A percentile compares a stretch with the other conserved stretches of the same genome.
Evolutionary conservation across 1,284 basidiomycete genomes (phyloP).

Genomic region (Cystobasidiaceae sp.): DNA sequence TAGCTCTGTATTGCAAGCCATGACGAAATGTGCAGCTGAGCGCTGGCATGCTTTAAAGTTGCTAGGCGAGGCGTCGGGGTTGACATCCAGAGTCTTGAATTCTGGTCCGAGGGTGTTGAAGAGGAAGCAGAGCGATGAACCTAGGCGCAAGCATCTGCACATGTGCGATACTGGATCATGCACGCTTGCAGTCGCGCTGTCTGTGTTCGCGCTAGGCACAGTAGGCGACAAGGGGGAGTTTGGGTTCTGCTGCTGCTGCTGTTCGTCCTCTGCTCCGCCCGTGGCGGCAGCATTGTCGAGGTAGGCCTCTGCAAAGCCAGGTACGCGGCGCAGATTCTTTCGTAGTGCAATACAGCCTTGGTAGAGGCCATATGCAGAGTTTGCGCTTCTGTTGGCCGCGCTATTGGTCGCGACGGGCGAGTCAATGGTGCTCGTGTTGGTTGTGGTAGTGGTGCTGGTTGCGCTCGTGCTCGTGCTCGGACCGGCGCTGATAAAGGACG

Average conservation of each 20-base stretch:
- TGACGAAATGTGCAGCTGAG: constrained; percentile 54
- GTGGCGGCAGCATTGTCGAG: constrained; percentile 20
- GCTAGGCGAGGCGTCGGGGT: constrained; percentile 67
- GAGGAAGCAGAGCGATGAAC: constrained; percentile 88
- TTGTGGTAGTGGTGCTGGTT: background rate
- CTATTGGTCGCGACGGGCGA: constrained; percentile 3
- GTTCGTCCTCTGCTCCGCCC: background rate
- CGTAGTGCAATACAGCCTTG: constrained; percentile 47
- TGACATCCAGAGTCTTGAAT: constrained; percentile 56
- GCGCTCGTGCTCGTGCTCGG: background rate
- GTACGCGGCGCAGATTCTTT: constrained; percentile 48
- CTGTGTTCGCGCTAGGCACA: background rate
- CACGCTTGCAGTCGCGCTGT: constrained; percentile 32
- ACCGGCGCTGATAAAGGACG: background rate
- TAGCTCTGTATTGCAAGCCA: constrained; percentile 51
- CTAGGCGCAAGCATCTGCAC: constrained; percentile 88
- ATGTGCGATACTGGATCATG: constrained; percentile 70
- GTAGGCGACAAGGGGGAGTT: constrained; percentile 15
- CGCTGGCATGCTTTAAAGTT: constrained; percentile 64
- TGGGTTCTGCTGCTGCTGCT: background rate
- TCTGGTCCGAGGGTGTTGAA: constrained; percentile 79
- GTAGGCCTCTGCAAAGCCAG: constrained; percentile 44
- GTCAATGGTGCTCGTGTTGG: constrained; percentile 4
- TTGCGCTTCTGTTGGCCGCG: constrained; percentile 19
- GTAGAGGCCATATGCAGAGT: constrained; percentile 46